Conservation (phyloP, 164 flowering plant genomes). For the Berberis thunbergii region DNA sequence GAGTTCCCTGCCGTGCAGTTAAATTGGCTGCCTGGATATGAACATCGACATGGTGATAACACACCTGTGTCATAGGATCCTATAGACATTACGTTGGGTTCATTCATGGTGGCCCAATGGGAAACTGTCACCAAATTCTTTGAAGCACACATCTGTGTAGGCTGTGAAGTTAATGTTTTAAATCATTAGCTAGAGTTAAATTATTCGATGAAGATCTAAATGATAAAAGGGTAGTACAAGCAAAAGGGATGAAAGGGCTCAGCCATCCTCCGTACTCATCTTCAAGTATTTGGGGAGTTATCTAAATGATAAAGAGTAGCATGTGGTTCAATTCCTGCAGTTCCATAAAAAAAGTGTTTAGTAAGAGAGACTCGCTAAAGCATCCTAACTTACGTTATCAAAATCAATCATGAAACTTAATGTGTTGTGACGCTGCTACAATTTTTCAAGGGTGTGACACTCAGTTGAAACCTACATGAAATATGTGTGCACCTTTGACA, state of each 20-base stretch:
- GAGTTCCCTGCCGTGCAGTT: constrained; percentile 9
- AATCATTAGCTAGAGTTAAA: not conserved
- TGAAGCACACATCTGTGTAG: constrained; percentile 12
- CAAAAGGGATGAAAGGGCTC: not conserved
- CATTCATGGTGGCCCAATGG: constrained; percentile 11
- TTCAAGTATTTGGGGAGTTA: constrained; percentile 15
- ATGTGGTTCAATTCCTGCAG: constrained; percentile 22
- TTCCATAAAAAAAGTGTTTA: not conserved
- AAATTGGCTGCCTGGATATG: not conserved
- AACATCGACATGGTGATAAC: constrained; percentile 9
- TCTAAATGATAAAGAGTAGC: constrained; percentile 16
- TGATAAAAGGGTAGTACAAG: constrained; percentile 15
- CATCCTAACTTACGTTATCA: not conserved
- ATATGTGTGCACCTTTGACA: too few relatives aligned
- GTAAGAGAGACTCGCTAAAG: too few relatives aligned
- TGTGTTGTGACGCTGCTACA: too few relatives aligned
- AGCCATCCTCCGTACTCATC: constrained; percentile 18
- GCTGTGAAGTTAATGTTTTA: constrained; percentile 5
- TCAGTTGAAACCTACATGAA: not conserved
- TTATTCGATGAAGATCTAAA: constrained; percentile 16
- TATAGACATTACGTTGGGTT: too few relatives aligned
- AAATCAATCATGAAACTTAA: not conserved
- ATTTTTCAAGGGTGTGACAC: too few relatives aligned
- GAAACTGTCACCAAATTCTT: constrained; percentile 14
- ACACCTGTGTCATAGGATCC: constrained; percentile 2